Percentiles rank a stretch among this genome's conserved stretches.
Conservation (phyloP, 805 yeast species). For the Candida odintsovae region DNA sequence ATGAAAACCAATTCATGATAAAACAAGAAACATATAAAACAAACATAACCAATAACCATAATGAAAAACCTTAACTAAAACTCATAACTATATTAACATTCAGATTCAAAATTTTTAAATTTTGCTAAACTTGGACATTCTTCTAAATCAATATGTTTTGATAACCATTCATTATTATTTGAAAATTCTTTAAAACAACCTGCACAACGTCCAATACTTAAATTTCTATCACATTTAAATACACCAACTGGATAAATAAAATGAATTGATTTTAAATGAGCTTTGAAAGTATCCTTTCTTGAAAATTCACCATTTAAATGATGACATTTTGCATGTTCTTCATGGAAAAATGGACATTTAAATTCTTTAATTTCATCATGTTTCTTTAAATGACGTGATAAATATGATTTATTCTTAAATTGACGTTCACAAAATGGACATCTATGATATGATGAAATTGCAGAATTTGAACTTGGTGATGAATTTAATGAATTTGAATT, state of each 20-base stretch:
- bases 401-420: constrained; percentile 73
- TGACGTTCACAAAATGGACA: constrained; percentile 68
- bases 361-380: constrained; percentile 75
- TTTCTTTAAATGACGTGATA: constrained; percentile 78
- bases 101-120: constrained; percentile 1
- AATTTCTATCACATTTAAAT: constrained; percentile 53
- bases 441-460: constrained; percentile 16
- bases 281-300: constrained; percentile 75
- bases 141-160: constrained; percentile 55
- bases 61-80: neutral
- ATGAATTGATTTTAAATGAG: constrained; percentile 73
- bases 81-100: neutral
- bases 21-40: neutral
- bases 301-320: constrained; percentile 70
- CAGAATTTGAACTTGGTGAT: constrained; percentile 3
- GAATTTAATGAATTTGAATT: constrained; percentile 5
- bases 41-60: neutral
- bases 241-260: constrained; percentile 73
- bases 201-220: constrained; percentile 59
- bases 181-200: constrained; percentile 55
- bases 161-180: constrained; percentile 65
- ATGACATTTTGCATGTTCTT: constrained; percentile 36
- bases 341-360: constrained; percentile 64
- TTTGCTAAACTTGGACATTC: constrained; percentile 34
- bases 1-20: neutral